These are phyloP conservation scores for Cornus florida DNA, from an alignment of 148 eudicot genomes.

Conservation along the genomic window DNA sequence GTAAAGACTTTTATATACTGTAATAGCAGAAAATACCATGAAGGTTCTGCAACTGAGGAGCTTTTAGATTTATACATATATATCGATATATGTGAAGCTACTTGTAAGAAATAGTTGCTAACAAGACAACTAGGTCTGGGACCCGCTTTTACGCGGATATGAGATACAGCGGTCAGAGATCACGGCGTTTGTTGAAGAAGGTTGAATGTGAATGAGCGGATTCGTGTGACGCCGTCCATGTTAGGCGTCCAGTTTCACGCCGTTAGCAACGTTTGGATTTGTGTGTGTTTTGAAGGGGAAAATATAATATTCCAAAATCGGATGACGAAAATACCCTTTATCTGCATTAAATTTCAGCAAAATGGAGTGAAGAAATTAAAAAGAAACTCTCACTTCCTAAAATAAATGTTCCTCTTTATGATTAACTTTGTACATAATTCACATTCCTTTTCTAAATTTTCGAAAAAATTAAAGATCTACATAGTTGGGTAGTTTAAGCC, in stretches of 20 bases:
- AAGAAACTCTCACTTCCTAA: background rate
- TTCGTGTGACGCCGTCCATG: background rate
- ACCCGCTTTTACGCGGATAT: slow-evolving; percentile 25
- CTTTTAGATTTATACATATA: background rate
- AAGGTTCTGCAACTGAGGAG: background rate
- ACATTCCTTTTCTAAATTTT: too few species aligned
- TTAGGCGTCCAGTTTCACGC: background rate
- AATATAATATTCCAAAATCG: too few species aligned
- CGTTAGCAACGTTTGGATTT: background rate
- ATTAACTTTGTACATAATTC: too few species aligned
- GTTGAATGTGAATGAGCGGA: background rate
- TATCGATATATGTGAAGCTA: background rate
- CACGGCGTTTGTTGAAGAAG: slow-evolving; percentile 28
- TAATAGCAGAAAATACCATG: slow-evolving; percentile 3
- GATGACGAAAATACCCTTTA: too few species aligned
- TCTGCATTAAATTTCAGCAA: background rate
- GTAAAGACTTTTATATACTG: background rate
- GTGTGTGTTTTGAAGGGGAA: too few species aligned
- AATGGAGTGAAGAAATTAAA: background rate
- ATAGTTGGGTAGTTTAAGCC: too few species aligned
- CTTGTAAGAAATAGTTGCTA: slow-evolving; percentile 6
- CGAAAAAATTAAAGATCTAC: too few species aligned
- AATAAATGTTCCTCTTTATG: background rate
- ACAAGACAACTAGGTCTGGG: background rate
- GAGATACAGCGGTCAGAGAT: background rate